Percentiles rank a stretch among this genome's conserved stretches.
These are phyloP conservation scores for Sporothrix schenckii DNA, from an alignment of 2,329 filamentous ascomycete species.

Conservation along the genomic window DNA sequence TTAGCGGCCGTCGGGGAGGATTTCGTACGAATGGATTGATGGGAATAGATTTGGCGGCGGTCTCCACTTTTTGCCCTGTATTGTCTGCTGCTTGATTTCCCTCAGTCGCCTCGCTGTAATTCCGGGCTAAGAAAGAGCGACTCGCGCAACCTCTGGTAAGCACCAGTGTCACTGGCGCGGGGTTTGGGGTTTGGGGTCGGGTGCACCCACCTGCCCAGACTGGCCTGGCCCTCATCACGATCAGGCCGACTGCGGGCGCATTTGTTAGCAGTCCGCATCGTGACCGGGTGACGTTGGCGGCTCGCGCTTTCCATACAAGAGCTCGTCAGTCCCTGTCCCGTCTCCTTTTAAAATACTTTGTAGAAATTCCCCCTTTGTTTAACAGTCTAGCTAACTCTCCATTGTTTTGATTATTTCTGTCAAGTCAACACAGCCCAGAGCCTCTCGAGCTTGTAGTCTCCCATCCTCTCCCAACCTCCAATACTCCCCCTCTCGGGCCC, in stretches of 20 bases:
- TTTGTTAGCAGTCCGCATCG: conserved; percentile 8
- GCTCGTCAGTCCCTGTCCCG: neutral
- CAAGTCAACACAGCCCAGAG: too few relatives aligned
- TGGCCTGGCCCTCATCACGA: neutral
- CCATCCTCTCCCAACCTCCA: neutral
- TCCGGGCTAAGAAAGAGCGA: conserved; percentile 4
- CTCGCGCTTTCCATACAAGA: neutral
- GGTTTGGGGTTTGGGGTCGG: neutral
- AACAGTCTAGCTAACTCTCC: too few relatives aligned
- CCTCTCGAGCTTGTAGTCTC: too few relatives aligned
- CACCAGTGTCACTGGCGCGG: neutral
- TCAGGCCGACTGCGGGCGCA: neutral
- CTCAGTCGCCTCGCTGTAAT: neutral
- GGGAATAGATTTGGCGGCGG: neutral
- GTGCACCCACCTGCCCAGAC: conserved; percentile 11
- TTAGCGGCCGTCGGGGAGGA: conserved; percentile 21
- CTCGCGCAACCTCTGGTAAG: neutral
- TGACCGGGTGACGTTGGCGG: conserved; percentile 11
- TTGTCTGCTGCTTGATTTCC: neutral
- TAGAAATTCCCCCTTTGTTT: neutral
- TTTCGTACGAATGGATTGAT: conserved; percentile 25
- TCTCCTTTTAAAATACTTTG: neutral
- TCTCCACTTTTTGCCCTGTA: neutral
- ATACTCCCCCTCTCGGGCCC: neutral
- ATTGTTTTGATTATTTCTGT: too few relatives aligned